phyloP scores from a whole-genome alignment of 768 basidiomycete species.

The Phaffia australis region DNA sequence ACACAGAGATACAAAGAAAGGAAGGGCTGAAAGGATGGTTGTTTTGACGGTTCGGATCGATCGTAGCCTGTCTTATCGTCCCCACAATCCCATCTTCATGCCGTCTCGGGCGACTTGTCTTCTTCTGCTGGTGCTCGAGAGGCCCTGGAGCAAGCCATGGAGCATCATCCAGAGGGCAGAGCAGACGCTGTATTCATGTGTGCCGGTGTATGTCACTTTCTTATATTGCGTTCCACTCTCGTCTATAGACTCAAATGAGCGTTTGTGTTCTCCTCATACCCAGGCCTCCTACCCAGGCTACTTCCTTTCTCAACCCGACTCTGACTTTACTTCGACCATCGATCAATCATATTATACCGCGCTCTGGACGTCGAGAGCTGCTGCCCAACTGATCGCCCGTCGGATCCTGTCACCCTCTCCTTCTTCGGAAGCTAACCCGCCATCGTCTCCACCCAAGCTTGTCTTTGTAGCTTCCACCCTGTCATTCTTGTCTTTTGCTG shows the following conservation, averaged over 20 bases:
- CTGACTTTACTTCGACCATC: conserved; percentile 52
- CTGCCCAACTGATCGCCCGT: conserved; percentile 28
- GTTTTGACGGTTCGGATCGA: neutral
- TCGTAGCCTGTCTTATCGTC: conserved; percentile 47
- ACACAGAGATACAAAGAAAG: neutral
- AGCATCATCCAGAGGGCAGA: conserved; percentile 46
- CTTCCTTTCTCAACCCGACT: conserved; percentile 58
- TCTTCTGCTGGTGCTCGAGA: conserved; percentile 47
- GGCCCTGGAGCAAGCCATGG: conserved; percentile 55
- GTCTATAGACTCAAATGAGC: neutral
- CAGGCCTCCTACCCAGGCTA: conserved; percentile 49
- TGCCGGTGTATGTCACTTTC: conserved; percentile 47
- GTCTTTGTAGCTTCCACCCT: conserved; percentile 65
- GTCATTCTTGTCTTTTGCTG: conserved; percentile 63
- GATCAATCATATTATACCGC: conserved; percentile 50
- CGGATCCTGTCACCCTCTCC: conserved; percentile 4
- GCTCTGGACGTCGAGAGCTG: conserved; percentile 48
- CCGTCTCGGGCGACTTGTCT: conserved; percentile 57
- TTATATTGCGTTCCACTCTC: neutral
- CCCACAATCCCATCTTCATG: conserved; percentile 52
- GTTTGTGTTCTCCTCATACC: neutral
- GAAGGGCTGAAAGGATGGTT: neutral
- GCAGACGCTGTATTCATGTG: conserved; percentile 73
- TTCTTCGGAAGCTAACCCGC: conserved; percentile 48
- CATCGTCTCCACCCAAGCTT: conserved; percentile 51